Conservation (phyloP, 2,329 filamentous ascomycete genomes). For the Beauveria pseudobassiana region DNA sequence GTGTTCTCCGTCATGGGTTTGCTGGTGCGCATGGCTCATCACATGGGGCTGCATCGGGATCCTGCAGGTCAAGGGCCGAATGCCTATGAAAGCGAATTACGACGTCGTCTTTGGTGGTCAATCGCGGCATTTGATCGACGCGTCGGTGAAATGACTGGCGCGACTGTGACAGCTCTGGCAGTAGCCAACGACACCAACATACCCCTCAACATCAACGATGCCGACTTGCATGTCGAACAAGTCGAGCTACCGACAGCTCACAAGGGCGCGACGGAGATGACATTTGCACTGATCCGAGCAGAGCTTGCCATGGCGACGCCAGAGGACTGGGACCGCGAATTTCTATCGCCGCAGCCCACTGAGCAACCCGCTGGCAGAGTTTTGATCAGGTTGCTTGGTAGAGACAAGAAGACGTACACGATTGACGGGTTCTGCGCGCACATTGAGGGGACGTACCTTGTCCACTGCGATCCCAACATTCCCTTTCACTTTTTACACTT, state of each 20-base stretch:
- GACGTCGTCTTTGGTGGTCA: conserved; percentile 68
- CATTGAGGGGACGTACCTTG: conserved; percentile 49
- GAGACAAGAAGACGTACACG: conserved; percentile 40
- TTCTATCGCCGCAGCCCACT: conserved; percentile 34
- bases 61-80: conserved; percentile 42
- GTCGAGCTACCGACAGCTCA: conserved; percentile 45
- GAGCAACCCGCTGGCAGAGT: conserved; percentile 23
- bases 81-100: conserved; percentile 60
- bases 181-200: conserved; percentile 46
- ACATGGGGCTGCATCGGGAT: conserved; percentile 62
- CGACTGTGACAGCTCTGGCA: conserved; percentile 48
- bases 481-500: conserved; percentile 52
- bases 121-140: conserved; percentile 62
- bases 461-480: conserved; percentile 49
- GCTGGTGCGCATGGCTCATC: conserved; percentile 58
- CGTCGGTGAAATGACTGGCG: conserved; percentile 58
- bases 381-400: conserved; percentile 40
- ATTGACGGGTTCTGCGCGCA: conserved; percentile 46
- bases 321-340: neutral
- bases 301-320: conserved; percentile 48
- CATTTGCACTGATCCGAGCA: conserved; percentile 49
- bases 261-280: conserved; percentile 49
- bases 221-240: conserved; percentile 49
- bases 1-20: conserved; percentile 49
- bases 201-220: conserved; percentile 55